Evolutionary conservation across 2,329 filamentous ascomycete genomes (phyloP).

Genomic region (Phialocephala subalpina): DNA sequence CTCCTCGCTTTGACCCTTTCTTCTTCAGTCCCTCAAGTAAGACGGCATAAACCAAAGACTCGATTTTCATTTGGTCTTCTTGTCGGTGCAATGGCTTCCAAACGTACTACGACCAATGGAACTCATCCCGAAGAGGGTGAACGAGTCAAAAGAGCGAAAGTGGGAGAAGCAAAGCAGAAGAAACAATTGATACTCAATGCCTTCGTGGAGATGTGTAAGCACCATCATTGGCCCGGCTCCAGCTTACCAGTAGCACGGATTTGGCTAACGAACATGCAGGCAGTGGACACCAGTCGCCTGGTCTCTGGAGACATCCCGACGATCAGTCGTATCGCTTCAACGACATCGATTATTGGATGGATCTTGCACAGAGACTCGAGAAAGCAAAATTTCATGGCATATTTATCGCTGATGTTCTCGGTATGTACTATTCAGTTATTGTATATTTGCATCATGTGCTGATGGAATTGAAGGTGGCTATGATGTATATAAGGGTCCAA

Average conservation of each 20-base stretch:
- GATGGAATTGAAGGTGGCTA: conserved; percentile 48
- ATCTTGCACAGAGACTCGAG: conserved; percentile 65
- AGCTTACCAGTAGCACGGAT: background rate
- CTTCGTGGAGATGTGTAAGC: conserved; percentile 23
- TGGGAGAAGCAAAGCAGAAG: background rate
- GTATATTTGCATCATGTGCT: no score
- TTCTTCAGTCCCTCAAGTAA: background rate
- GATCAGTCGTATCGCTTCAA: conserved; percentile 69
- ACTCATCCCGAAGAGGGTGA: background rate
- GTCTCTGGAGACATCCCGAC: conserved; percentile 68
- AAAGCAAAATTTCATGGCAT: conserved; percentile 69
- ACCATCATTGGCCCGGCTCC: background rate
- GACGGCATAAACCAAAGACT: background rate
- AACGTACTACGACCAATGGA: background rate
- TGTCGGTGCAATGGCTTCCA: background rate
- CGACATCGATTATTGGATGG: conserved; percentile 66
- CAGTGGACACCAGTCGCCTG: conserved; percentile 58
- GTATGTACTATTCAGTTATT: conserved; percentile 45
- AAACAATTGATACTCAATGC: conserved; percentile 21
- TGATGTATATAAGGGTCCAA: conserved; percentile 66
- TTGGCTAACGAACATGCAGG: conserved; percentile 41
- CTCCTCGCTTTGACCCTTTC: background rate
- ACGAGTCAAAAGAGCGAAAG: conserved; percentile 4
- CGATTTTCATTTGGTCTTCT: background rate
- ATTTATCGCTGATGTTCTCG: conserved; percentile 70